phyloP scores from a whole-genome alignment of 805 yeast genomes.

The Jamesozyma piceae region DNA sequence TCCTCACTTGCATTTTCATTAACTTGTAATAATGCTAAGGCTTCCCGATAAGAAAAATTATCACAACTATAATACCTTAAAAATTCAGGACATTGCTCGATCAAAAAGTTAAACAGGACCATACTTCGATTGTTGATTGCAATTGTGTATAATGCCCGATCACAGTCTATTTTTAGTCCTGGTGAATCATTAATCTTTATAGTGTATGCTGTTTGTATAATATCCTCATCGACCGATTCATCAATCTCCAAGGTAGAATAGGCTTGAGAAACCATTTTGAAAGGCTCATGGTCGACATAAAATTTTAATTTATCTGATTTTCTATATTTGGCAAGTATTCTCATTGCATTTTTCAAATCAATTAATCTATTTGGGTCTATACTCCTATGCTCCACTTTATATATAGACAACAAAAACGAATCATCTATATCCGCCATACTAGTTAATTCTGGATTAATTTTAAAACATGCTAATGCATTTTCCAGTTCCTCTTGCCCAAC shows the following conservation, averaged over 20 bases:
- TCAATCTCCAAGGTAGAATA: conserved; percentile 43
- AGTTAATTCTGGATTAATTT: conserved; percentile 25
- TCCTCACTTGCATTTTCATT: conserved; percentile 45
- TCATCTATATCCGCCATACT: conserved; percentile 18
- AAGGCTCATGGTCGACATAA: conserved; percentile 40
- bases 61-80: conserved; percentile 20
- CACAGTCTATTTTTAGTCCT: conserved; percentile 32
- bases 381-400: conserved; percentile 22
- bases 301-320: conserved; percentile 30
- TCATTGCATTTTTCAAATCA: conserved; percentile 33
- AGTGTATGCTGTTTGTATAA: conserved; percentile 66
- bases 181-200: conserved; percentile 48
- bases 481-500: conserved; percentile 42
- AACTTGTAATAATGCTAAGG: conserved; percentile 42
- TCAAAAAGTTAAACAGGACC: conserved; percentile 47
- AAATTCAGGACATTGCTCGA: conserved; percentile 27
- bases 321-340: conserved; percentile 33
- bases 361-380: conserved; percentile 12
- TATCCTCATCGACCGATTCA: conserved; percentile 53
- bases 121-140: conserved; percentile 51
- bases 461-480: conserved; percentile 32
- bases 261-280: conserved; percentile 37
- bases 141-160: conserved; percentile 53
- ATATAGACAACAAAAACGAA: conserved; percentile 27
- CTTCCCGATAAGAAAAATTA: conserved; percentile 31